Conservation (phyloP, 1,284 basidiomycete species). For the Leccinum huronense region DNA sequence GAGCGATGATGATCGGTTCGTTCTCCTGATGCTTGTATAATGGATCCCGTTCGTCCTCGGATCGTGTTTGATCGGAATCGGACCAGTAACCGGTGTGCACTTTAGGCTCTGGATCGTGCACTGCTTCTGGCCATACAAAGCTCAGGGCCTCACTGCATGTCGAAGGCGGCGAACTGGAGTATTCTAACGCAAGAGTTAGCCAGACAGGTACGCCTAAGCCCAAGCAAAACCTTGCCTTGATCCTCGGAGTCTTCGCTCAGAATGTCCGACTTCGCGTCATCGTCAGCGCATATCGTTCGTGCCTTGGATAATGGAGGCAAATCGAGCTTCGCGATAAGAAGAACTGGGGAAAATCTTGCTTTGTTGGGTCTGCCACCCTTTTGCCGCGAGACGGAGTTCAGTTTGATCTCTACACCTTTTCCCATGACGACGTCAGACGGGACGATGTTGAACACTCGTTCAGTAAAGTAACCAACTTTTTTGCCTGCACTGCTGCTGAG, state of each 20-base stretch:
- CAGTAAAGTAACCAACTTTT: conserved; percentile 38
- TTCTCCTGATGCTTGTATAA: conserved; percentile 14
- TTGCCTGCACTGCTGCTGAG: conserved; percentile 35
- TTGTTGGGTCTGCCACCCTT: conserved; percentile 17
- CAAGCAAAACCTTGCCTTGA: conserved; percentile 7
- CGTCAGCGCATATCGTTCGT: neutral
- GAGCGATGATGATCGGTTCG: conserved; percentile 6
- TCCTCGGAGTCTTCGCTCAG: conserved; percentile 13
- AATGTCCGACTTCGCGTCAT: conserved; percentile 5
- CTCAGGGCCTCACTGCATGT: conserved; percentile 11
- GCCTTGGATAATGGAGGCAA: conserved; percentile 4
- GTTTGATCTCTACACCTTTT: conserved; percentile 41
- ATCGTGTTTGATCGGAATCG: conserved; percentile 22
- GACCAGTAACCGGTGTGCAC: conserved; percentile 29
- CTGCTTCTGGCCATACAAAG: conserved; percentile 18
- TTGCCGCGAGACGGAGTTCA: conserved; percentile 18
- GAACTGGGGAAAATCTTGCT: conserved; percentile 6
- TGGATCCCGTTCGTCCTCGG: conserved; percentile 24
- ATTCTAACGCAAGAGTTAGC: conserved; percentile 10
- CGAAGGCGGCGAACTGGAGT: conserved; percentile 14
- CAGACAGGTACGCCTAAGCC: neutral
- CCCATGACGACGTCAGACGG: conserved; percentile 11
- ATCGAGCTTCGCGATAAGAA: conserved; percentile 25
- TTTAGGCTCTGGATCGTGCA: conserved; percentile 14
- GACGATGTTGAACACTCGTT: neutral